Evolutionary conservation across 768 basidiomycete genomes (phyloP), one percentile per base, ranked within the genome.

Genomic region (Lactarius sanguifluus): DNA sequence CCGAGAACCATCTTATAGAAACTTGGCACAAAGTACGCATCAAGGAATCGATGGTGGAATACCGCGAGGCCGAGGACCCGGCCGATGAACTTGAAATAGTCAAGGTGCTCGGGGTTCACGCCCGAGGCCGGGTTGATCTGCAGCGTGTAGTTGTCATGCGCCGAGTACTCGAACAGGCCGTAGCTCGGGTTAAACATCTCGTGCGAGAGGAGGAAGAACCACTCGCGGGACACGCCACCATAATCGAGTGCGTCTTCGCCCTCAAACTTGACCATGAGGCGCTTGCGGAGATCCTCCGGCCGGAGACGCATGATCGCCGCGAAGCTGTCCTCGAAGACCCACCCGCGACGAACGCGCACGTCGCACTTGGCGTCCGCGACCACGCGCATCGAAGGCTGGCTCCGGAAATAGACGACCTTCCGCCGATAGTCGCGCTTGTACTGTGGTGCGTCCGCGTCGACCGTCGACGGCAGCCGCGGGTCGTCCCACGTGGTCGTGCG

Each of bases 401-500:
- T 89, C 67, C 94, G 84, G 84, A 96, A 95, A 79, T 96, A 96
- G 58, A 96, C 88, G 54, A 96, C 86, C 77, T 96, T 96, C 64
- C 92, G 82, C 69, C 94, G 81, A 75, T 96, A 96, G 78, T 96
- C 94, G 68, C 92, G 88, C 78, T 96, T 95, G 78, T 95, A 96
- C 77, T 96, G 93, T n/a, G 94, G 94, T 3, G 92, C 92, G 77
- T 87, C 92, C 70, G 90, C 87, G 73, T 94, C 92, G 57, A 94
- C 80, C 67, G 88, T 85, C 1, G 86, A 88, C 0, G 94, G 94
- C 61, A 95, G 76, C 59, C 94, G 85, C 23, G 94, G 94, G 75
- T 96, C 94, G 73, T 96, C 94, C 94, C 94, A 96, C 7, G 91
- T 86, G 18, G 94, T 96, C 20, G 93, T 93, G 61, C 90, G 83